Evolutionary conservation across 768 basidiomycete species (phyloP).

Genomic region (Imleria badia): DNA sequence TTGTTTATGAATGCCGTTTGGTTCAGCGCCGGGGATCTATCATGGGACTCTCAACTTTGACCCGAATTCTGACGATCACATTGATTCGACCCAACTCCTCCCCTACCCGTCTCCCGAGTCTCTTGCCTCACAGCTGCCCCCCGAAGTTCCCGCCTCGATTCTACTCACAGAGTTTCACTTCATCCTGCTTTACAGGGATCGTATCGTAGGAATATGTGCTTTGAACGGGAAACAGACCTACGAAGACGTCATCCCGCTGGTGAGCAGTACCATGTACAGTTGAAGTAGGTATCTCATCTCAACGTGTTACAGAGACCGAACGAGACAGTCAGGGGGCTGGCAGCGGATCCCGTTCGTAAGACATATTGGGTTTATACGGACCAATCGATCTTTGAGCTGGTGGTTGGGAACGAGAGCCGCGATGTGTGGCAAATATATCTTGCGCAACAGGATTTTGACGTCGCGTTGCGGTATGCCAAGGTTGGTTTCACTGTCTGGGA

Average conservation of each 20-base stretch:
- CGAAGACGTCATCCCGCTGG: slow-evolving; percentile 81
- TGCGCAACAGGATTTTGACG: slow-evolving; percentile 72
- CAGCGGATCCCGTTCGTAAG: slow-evolving; percentile 80
- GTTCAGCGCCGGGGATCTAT: slow-evolving; percentile 81
- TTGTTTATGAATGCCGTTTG: background rate
- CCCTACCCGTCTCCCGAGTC: slow-evolving; percentile 56
- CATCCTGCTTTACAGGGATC: slow-evolving; percentile 77
- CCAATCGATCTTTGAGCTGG: slow-evolving; percentile 84
- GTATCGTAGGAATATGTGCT: slow-evolving; percentile 73
- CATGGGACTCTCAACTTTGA: slow-evolving; percentile 77
- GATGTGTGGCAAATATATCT: slow-evolving; percentile 95
- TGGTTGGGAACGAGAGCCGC: slow-evolving; percentile 83
- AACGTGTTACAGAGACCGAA: slow-evolving; percentile 58
- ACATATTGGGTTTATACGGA: slow-evolving; percentile 96
- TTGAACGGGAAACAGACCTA: slow-evolving; percentile 81
- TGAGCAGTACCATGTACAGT: slow-evolving; percentile 36
- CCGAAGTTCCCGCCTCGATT: slow-evolving; percentile 68
- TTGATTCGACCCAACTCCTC: slow-evolving; percentile 75
- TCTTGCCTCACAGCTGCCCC: slow-evolving; percentile 13
- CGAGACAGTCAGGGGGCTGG: slow-evolving; percentile 71
- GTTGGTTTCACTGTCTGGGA: slow-evolving; percentile 38
- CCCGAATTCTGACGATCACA: slow-evolving; percentile 65
- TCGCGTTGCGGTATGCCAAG: slow-evolving; percentile 79
- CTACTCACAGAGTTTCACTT: slow-evolving; percentile 92
- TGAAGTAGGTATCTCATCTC: slow-evolving; percentile 2